Percentiles rank a stretch among this genome's conserved stretches.
phyloP scores from a whole-genome alignment of 169 alveolate species.

The Neospora caninum region DNA sequence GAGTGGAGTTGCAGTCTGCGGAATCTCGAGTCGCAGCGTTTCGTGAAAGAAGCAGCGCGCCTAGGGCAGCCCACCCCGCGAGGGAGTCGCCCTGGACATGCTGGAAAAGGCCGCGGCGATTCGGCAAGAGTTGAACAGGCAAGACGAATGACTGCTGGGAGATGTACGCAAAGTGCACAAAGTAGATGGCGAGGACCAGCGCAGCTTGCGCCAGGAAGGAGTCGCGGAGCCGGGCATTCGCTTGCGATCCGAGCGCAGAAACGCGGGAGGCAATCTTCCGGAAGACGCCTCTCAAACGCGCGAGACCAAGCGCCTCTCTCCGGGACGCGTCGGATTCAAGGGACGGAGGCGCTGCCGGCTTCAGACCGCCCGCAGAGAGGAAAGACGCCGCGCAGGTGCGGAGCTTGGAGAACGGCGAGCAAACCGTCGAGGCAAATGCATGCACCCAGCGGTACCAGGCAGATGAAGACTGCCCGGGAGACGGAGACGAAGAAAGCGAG shows the following conservation, averaged over 20 bases:
- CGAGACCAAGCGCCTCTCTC: background rate
- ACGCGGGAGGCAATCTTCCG: background rate
- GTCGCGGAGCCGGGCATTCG: background rate
- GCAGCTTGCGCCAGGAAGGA: background rate
- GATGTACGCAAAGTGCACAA: conserved; percentile 7
- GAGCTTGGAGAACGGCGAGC: too few species aligned
- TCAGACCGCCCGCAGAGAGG: too few species aligned
- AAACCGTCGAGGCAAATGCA: too few species aligned
- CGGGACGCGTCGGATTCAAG: background rate
- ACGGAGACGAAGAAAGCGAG: background rate
- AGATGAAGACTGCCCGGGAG: too few species aligned
- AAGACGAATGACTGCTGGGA: background rate
- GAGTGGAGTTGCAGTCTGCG: too few species aligned
- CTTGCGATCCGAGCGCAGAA: background rate
- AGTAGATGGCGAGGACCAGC: background rate
- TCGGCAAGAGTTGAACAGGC: conserved; percentile 16
- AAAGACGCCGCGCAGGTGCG: too few species aligned
- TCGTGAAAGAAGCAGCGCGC: background rate
- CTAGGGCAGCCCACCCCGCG: conserved; percentile 25
- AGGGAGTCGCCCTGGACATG: conserved; percentile 38
- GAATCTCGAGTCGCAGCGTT: background rate
- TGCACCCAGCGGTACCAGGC: too few species aligned
- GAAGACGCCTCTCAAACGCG: background rate
- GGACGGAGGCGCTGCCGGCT: background rate
- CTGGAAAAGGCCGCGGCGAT: conserved; percentile 28